Percentiles rank a stretch among this genome's conserved stretches.
phyloP scores from a whole-genome alignment of 441 rosid species.

The Gossypium schwendimanii region DNA sequence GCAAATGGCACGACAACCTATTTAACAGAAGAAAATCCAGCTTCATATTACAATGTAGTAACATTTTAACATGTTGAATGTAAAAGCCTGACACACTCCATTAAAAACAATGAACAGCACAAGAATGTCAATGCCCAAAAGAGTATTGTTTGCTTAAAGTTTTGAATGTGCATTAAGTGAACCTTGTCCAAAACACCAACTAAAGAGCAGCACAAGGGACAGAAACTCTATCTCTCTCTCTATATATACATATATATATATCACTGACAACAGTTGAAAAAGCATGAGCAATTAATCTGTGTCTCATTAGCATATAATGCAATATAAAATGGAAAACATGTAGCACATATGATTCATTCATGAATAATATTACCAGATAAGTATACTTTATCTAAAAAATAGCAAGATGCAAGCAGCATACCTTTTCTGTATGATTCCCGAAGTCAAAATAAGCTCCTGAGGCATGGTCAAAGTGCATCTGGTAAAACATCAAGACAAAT shows the following conservation, averaged over 20 bases:
- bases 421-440: slow-evolving; percentile 97
- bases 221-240: background rate
- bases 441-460: slow-evolving; percentile 89
- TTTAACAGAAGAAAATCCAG: background rate
- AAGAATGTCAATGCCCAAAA: slow-evolving; percentile 3
- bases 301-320: background rate
- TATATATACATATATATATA: background rate
- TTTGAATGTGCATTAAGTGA: background rate
- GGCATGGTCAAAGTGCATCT: slow-evolving; percentile 84
- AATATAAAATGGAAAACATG: background rate
- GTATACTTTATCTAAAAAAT: background rate
- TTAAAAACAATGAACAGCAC: background rate
- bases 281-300: background rate
- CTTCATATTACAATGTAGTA: background rate
- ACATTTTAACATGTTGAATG: background rate
- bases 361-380: background rate
- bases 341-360: background rate
- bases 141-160: background rate
- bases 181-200: background rate
- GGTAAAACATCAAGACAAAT: slow-evolving; percentile 26
- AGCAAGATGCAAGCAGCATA: slow-evolving; percentile 22
- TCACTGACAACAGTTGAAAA: background rate
- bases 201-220: background rate
- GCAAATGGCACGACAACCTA: background rate
- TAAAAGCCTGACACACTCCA: background rate